Conservation (phyloP, 2,329 filamentous ascomycete species). For the Fusarium hainanense region DNA sequence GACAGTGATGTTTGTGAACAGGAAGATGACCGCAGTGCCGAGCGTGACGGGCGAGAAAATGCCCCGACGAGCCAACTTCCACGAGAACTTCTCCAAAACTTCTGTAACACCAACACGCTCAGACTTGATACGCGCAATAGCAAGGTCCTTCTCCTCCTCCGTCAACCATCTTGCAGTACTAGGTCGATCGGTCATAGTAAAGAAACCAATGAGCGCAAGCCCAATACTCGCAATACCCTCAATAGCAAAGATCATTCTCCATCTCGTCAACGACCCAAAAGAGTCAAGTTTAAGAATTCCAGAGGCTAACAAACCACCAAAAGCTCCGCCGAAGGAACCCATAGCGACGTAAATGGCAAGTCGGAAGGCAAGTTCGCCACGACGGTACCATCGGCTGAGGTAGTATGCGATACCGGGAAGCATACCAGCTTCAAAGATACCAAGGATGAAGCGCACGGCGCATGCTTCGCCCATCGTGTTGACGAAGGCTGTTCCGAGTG, state of each 20-base stretch:
- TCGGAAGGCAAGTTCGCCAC: constrained; percentile 42
- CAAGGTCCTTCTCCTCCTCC: constrained; percentile 70
- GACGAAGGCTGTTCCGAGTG: constrained; percentile 16
- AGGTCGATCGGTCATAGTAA: constrained; percentile 73
- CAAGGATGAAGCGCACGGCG: constrained; percentile 69
- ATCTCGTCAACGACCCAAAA: constrained; percentile 1
- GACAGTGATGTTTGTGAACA: constrained; percentile 73
- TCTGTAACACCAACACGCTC: constrained; percentile 71
- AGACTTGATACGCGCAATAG: constrained; percentile 66
- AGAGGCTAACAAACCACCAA: constrained; percentile 11
- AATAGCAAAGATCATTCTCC: constrained; percentile 62
- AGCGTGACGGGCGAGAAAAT: constrained; percentile 61
- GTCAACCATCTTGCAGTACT: constrained; percentile 72
- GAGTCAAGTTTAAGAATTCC: constrained; percentile 6
- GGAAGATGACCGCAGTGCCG: constrained; percentile 64
- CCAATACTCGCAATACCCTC: constrained; percentile 59
- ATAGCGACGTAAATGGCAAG: constrained; percentile 20
- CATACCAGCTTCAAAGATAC: constrained; percentile 72
- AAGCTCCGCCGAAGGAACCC: constrained; percentile 16
- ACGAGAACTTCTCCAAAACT: constrained; percentile 34
- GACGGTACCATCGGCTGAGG: constrained; percentile 69
- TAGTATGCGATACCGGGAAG: constrained; percentile 74
- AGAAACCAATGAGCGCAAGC: background rate
- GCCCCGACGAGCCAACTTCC: constrained; percentile 18
- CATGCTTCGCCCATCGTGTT: constrained; percentile 25